Evolutionary conservation across 2,329 filamentous ascomycete species (phyloP).

Genomic region (Colletotrichum paranaense): DNA sequence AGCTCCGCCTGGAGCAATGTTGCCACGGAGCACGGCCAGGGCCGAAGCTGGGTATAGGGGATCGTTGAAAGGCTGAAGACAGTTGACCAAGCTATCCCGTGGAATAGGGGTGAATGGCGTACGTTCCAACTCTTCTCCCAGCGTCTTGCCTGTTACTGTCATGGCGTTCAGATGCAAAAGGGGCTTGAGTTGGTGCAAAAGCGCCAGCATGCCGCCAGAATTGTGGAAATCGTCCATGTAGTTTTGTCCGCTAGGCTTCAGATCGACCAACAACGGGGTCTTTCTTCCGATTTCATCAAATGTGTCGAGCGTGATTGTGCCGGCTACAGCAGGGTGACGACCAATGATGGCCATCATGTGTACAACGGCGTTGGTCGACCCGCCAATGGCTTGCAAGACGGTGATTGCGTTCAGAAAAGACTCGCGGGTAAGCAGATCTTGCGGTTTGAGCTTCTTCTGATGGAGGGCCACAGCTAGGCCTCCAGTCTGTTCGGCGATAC

Average conservation of each 20-base stretch:
- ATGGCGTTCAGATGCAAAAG: conserved; percentile 81
- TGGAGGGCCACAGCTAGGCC: conserved; percentile 75
- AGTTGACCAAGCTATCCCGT: conserved; percentile 44
- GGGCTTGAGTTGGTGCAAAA: conserved; percentile 82
- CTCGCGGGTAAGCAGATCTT: conserved; percentile 76
- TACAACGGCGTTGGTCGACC: conserved; percentile 86
- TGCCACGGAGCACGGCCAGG: conserved; percentile 84
- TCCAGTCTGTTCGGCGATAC: conserved; percentile 80
- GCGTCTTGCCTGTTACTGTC: conserved; percentile 86
- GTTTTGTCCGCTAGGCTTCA: conserved; percentile 88
- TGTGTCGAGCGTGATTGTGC: conserved; percentile 76
- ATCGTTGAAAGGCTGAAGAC: conserved; percentile 73
- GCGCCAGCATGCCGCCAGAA: conserved; percentile 84
- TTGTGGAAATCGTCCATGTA: conserved; percentile 93
- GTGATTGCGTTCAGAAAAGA: conserved; percentile 89
- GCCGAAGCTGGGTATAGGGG: conserved; percentile 81
- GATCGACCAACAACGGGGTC: conserved; percentile 84
- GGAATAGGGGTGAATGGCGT: conserved; percentile 69
- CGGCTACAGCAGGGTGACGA: conserved; percentile 74
- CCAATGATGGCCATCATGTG: conserved; percentile 88
- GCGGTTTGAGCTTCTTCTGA: conserved; percentile 75
- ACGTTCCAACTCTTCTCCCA: conserved; percentile 81
- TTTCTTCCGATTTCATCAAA: conserved; percentile 82
- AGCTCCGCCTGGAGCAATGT: conserved; percentile 84
- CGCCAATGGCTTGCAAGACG: conserved; percentile 87